These are phyloP conservation scores for Xerocomellus dryophilus DNA, from an alignment of 768 basidiomycete genomes.

Conservation along the genomic window DNA sequence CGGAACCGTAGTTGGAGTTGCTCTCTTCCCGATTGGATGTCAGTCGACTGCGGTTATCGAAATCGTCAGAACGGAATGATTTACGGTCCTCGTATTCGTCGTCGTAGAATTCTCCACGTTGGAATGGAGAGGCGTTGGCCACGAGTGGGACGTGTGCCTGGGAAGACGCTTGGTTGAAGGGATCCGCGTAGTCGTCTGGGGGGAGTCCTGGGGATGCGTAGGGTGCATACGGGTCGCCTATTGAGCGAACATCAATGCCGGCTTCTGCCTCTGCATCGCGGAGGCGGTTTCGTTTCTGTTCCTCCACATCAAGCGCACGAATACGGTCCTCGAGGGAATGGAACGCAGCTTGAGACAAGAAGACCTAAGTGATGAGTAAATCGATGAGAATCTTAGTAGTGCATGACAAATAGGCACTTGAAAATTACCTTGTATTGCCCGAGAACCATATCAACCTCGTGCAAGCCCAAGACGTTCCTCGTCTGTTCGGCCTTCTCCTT, in stretches of 20 bases:
- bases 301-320: slow-evolving; percentile 79
- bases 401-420: not conserved
- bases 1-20: slow-evolving; percentile 80
- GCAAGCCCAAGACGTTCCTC: slow-evolving; percentile 51
- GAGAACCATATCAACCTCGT: slow-evolving; percentile 72
- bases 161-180: slow-evolving; percentile 49
- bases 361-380: slow-evolving; percentile 55
- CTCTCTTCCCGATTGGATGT: slow-evolving; percentile 78
- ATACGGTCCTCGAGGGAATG: slow-evolving; percentile 85
- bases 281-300: slow-evolving; percentile 76
- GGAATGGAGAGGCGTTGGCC: slow-evolving; percentile 76
- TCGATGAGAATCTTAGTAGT: slow-evolving; percentile 2
- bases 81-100: slow-evolving; percentile 76
- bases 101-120: slow-evolving; percentile 71
- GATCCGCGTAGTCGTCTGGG: slow-evolving; percentile 49
- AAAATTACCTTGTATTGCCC: slow-evolving; percentile 76
- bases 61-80: slow-evolving; percentile 73
- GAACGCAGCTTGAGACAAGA: slow-evolving; percentile 83
- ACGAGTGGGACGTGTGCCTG: slow-evolving; percentile 82
- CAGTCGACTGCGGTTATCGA: slow-evolving; percentile 72
- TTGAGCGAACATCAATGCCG: slow-evolving; percentile 55
- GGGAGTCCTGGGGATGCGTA: slow-evolving; percentile 53
- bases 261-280: slow-evolving; percentile 74
- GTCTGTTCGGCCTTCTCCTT: slow-evolving; percentile 60
- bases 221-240: slow-evolving; percentile 74